phyloP scores from a whole-genome alignment of 2,329 filamentous ascomycete genomes.

The Ceratocystiopsis sp. region DNA sequence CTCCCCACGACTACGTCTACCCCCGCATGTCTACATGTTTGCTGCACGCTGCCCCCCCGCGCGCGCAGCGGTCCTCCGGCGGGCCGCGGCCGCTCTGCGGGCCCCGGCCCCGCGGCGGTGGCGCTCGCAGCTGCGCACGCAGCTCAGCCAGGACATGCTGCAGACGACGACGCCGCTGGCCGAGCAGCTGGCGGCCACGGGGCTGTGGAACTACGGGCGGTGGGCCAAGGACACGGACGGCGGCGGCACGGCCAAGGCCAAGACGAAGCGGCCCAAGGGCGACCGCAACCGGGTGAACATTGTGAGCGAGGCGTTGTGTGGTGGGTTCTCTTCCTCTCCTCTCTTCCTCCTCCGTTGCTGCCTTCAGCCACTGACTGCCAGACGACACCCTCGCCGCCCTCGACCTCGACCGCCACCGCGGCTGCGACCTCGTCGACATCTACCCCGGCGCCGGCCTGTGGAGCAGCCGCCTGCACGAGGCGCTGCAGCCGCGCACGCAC shows the following conservation, averaged over 20 bases:
- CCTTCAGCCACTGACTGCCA: constrained; percentile 14
- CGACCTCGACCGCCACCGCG: constrained; percentile 51
- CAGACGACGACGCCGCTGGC: constrained; percentile 7
- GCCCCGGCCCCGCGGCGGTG: too few relatives aligned
- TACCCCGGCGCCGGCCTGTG: constrained; percentile 68
- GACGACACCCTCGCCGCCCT: constrained; percentile 57
- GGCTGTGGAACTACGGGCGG: constrained; percentile 9
- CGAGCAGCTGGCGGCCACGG: constrained; percentile 7
- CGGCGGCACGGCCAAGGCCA: background rate
- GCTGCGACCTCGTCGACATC: constrained; percentile 75
- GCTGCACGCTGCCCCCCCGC: too few relatives aligned
- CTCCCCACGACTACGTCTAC: too few relatives aligned
- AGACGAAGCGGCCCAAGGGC: constrained; percentile 6
- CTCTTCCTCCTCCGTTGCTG: background rate
- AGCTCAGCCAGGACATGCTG: background rate
- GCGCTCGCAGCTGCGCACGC: too few relatives aligned
- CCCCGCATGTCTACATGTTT: too few relatives aligned
- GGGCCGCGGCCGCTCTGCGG: too few relatives aligned
- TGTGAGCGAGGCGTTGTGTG: constrained; percentile 31
- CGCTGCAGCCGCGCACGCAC: constrained; percentile 64
- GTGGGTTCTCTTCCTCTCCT: constrained; percentile 16
- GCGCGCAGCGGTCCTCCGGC: too few relatives aligned
- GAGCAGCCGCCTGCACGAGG: constrained; percentile 58
- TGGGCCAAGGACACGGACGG: constrained; percentile 2
- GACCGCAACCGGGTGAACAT: constrained; percentile 34